Conservation (phyloP, 2,329 filamentous ascomycete genomes). For the Diplodia seriata region DNA sequence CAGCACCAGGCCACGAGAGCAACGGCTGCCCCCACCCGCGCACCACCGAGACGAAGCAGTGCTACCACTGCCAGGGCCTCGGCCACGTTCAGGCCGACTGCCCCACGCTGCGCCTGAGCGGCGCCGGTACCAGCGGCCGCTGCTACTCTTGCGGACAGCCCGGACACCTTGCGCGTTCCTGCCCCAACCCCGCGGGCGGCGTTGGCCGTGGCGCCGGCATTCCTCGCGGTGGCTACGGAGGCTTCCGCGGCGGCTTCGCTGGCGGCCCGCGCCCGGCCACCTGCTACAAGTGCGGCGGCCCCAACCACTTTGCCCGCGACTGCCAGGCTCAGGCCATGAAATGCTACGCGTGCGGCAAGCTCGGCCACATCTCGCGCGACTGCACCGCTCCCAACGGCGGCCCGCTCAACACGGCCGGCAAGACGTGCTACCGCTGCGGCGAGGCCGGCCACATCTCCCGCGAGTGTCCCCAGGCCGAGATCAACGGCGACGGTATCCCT, state of each 20-base stretch:
- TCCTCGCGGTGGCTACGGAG: slow-evolving; percentile 73
- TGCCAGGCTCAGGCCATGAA: slow-evolving; percentile 99
- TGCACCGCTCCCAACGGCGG: slow-evolving; percentile 97
- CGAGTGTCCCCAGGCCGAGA: slow-evolving; percentile 82
- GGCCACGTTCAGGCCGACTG: slow-evolving; percentile 99
- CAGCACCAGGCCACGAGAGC: slow-evolving; percentile 80
- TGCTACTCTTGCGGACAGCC: slow-evolving; percentile 97
- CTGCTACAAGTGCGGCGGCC: slow-evolving; percentile 77
- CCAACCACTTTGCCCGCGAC: slow-evolving; percentile 97
- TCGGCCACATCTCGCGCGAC: slow-evolving; percentile 91
- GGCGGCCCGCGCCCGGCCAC: slow-evolving; percentile 70
- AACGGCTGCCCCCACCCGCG: slow-evolving; percentile 96
- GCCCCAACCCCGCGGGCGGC: slow-evolving; percentile 76
- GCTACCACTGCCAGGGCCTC: slow-evolving; percentile 98
- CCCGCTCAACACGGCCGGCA: slow-evolving; percentile 91
- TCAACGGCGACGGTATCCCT: slow-evolving; percentile 51
- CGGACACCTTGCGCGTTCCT: slow-evolving; percentile 91
- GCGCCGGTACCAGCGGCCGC: slow-evolving; percentile 77
- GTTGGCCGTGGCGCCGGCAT: slow-evolving; percentile 69
- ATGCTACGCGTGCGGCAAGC: slow-evolving; percentile 96
- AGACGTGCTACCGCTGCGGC: slow-evolving; percentile 98
- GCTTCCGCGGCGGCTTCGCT: slow-evolving; percentile 75
- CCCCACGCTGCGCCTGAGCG: slow-evolving; percentile 91
- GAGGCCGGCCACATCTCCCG: slow-evolving; percentile 95
- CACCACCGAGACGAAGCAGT: slow-evolving; percentile 98